Evolutionary conservation across 2,329 filamentous ascomycete species (phyloP).

Genomic region (Diaporthe vaccinii): DNA sequence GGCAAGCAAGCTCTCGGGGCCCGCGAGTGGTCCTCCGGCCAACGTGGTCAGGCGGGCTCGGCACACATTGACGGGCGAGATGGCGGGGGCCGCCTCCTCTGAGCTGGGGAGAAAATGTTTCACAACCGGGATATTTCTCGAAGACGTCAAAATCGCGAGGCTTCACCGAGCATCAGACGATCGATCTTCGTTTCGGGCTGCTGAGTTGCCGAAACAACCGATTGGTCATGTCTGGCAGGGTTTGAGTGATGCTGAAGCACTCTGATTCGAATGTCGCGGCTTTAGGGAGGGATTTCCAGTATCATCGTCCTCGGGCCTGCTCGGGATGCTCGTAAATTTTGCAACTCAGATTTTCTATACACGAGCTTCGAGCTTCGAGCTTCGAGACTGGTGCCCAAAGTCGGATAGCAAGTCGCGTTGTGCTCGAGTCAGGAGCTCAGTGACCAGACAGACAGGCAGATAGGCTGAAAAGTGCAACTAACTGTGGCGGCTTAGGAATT

Average conservation of each 20-base stretch:
- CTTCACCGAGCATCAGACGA: constrained; percentile 25
- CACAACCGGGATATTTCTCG: not conserved
- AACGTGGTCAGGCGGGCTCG: constrained; percentile 1
- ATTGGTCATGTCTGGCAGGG: not conserved
- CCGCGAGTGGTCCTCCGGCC: not conserved
- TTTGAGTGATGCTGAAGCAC: not conserved
- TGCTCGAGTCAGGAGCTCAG: not conserved
- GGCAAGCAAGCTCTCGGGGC: not conserved
- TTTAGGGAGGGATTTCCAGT: not conserved
- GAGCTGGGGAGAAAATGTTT: constrained; percentile 2
- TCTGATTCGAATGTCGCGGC: not conserved
- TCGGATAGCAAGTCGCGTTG: too few species aligned
- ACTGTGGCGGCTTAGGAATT: not conserved
- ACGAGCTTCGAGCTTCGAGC: not conserved
- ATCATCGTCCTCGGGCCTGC: not conserved
- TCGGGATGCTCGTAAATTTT: not conserved
- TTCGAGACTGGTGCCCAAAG: not conserved
- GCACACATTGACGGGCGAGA: not conserved
- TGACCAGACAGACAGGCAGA: not conserved
- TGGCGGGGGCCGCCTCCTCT: not conserved
- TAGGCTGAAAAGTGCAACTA: not conserved
- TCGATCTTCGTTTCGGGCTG: not conserved
- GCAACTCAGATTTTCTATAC: too few species aligned
- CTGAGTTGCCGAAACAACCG: not conserved
- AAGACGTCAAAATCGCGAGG: constrained; percentile 23